Percentiles rank a stretch among this genome's conserved stretches.
These are phyloP conservation scores for Pythium guiyangense DNA, from an alignment of 352 stramenopile genomes.

Conservation along the genomic window DNA sequence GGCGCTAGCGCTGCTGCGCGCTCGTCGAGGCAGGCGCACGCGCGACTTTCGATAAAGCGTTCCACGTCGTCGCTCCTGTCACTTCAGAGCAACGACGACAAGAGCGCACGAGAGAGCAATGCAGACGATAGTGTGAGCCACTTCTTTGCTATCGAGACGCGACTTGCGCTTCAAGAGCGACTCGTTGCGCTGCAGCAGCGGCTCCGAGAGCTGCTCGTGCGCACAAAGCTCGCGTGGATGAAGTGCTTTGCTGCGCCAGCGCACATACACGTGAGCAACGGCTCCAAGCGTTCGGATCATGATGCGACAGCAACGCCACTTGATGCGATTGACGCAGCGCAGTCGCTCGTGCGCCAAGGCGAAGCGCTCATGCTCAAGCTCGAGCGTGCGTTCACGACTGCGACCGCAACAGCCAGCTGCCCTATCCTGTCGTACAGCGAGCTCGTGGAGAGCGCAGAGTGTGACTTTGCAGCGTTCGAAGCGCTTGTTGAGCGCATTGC, in stretches of 20 bases:
- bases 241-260: constrained; percentile 28
- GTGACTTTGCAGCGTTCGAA: constrained; percentile 32
- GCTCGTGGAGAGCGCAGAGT: constrained; percentile 36
- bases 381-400: constrained; percentile 33
- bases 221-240: constrained; percentile 61
- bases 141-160: constrained; percentile 62
- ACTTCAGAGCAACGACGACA: not conserved
- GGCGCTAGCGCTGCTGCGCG: no score
- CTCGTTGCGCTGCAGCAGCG: constrained; percentile 32
- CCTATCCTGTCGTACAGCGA: constrained; percentile 42
- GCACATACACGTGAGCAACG: not conserved
- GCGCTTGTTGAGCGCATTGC: constrained; percentile 26
- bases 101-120: not conserved
- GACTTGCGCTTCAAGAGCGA: constrained; percentile 28
- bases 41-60: not conserved
- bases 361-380: constrained; percentile 35
- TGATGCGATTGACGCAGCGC: constrained; percentile 6
- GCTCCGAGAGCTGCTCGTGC: constrained; percentile 38
- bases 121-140: constrained; percentile 22
- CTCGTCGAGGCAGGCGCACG: no score
- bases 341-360: constrained; percentile 35
- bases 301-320: no score
- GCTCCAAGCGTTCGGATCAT: not conserved
- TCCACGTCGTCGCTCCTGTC: not conserved
- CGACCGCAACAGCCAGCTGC: constrained; percentile 18